Evolutionary conservation across 2,329 filamentous ascomycete genomes (phyloP), one percentile per base, ranked within the genome.

Genomic region (Corinectria fuckeliana): DNA sequence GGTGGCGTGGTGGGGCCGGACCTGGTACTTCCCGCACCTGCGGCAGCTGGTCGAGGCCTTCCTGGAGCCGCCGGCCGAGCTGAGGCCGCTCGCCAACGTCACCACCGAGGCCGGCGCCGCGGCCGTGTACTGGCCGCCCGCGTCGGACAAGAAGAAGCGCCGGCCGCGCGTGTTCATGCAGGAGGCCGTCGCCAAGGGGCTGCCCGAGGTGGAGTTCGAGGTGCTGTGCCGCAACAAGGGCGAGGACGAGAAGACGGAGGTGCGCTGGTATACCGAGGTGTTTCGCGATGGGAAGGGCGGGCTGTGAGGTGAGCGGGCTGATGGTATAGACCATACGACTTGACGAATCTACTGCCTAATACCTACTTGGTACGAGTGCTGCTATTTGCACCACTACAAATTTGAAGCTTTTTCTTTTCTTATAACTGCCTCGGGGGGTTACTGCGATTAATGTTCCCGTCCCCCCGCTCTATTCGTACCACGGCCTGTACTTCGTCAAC

Each of bases 21-120:
- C 61, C 1, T 69, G 65, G 68, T 68, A 52, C 42, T 69, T 68
- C 6, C 65, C 65, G 0, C 52, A 68, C 6, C 56, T 68, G 0
- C 56, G 65, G 1, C 26, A 57, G 1, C 58, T 66, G 0, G 4
- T 62, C 4, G 18, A 48, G 3, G n/a, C 21, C 1, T 59, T 58
- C 9, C 32, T 70, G 58, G 60, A 20, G 21, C 30, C 1, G 11
- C 56, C 2, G n/a, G 20, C 3, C 7, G 45, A 52, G 16, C 28
- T 28, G 0, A 14, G 32, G 16, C 20, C 56, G 1, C 21, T 68
- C 1, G 18, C 56, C 4, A 45, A 54, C 2, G 34, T 64, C 2
- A 3, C 34, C 0, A 41, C 54, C 0, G 11, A 42, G 0, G 21
- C 49, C 0, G 48, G 51, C 0, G 16, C 32, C 0, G 48, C n/a